phyloP scores from a whole-genome alignment of 2,329 filamentous ascomycete genomes.

The Ophiostoma sp. region DNA sequence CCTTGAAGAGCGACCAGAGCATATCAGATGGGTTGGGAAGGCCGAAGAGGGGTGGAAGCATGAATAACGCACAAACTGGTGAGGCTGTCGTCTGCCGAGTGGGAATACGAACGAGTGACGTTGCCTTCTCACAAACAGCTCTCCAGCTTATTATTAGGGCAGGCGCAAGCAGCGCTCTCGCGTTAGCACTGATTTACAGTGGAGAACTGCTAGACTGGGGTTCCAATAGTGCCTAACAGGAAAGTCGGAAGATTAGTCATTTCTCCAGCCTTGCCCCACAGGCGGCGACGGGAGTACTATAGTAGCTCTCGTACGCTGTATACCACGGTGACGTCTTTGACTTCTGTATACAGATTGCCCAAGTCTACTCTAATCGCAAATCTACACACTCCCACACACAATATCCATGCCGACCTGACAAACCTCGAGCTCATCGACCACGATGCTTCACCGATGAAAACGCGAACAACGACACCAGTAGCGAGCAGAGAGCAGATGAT shows the following conservation, averaged over 20 bases:
- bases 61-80: neutral
- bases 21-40: slow-evolving; percentile 29
- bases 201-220: neutral
- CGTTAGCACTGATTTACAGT: neutral
- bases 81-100: neutral
- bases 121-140: neutral
- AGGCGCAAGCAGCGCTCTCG: neutral
- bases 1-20: slow-evolving; percentile 37
- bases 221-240: neutral
- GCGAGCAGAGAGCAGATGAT: neutral
- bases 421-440: neutral
- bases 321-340: neutral
- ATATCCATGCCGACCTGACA: neutral
- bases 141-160: neutral
- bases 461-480: neutral
- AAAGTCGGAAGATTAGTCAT: neutral
- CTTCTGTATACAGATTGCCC: neutral
- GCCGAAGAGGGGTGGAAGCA: neutral
- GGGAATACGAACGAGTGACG: neutral
- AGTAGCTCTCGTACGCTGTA: neutral
- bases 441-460: neutral
- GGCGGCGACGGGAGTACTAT: neutral
- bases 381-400: neutral
- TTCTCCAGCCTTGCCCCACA: neutral
- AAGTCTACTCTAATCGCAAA: too few species aligned